Conservation (phyloP, 371 early-diverging fungal species). For the Phascolomyces articulosus region DNA sequence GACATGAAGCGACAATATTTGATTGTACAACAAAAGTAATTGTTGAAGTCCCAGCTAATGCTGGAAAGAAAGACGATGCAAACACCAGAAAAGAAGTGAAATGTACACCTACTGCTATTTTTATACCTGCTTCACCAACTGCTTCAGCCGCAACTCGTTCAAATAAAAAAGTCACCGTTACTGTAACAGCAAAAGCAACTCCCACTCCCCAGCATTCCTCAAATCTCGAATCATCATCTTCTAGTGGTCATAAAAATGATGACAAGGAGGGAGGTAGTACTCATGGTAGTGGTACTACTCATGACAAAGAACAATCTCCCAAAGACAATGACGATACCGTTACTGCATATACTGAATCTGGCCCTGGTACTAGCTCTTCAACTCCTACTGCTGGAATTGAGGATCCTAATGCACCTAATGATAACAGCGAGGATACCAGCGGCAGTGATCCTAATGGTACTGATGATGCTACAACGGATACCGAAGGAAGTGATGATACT, state of each 20-base stretch:
- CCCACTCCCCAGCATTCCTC: not conserved
- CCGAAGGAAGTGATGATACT: not conserved
- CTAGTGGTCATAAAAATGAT: not conserved
- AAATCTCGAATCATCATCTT: not conserved
- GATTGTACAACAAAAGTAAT: conserved; percentile 18
- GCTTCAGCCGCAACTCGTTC: not conserved
- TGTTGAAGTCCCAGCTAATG: not conserved
- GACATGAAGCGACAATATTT: conserved; percentile 15
- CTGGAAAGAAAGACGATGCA: not conserved
- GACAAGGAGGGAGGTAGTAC: not conserved
- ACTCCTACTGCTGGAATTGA: conserved; percentile 3
- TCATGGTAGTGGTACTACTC: not conserved
- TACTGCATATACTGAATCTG: conserved; percentile 12
- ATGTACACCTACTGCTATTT: conserved; percentile 24
- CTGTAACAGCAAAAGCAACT: not conserved
- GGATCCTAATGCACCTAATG: conserved; percentile 10
- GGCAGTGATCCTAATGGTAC: not conserved
- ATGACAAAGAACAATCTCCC: not conserved
- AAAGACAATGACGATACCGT: not conserved
- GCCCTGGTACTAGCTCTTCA: not conserved
- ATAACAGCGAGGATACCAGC: not conserved
- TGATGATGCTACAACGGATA: not conserved
- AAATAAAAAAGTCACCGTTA: not conserved
- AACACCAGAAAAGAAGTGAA: conserved; percentile 11
- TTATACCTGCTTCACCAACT: conserved; percentile 23